Conservation (phyloP, 306 rosid genomes). For the Mucuna pruriens region DNA sequence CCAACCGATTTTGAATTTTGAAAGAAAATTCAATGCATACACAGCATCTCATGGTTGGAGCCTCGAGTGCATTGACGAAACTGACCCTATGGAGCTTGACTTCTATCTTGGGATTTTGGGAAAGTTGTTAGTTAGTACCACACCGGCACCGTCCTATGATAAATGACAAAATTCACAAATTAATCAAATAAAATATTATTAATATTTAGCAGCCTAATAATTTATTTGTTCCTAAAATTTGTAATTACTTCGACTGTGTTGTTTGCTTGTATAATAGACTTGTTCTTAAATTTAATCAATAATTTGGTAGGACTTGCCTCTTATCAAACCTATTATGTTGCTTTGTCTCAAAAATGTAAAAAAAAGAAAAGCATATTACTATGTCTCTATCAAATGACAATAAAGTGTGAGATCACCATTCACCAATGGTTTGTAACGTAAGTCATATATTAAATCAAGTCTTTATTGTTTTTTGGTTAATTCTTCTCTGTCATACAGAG, state of each 20-base stretch:
- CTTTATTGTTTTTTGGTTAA: not conserved
- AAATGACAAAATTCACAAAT: conserved; percentile 20
- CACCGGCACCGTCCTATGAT: not conserved
- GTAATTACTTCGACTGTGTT: not conserved
- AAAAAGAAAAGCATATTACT: not conserved
- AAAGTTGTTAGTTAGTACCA: not conserved
- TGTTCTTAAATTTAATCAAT: not conserved
- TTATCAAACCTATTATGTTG: not conserved
- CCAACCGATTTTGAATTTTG: conserved; percentile 33
- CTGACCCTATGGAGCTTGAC: conserved; percentile 18
- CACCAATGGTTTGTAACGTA: not conserved
- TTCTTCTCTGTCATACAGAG: not conserved
- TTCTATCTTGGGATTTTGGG: not conserved
- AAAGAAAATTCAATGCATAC: not conserved
- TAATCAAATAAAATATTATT: not conserved
- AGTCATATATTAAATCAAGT: not conserved
- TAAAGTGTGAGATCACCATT: not conserved
- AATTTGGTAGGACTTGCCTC: not conserved
- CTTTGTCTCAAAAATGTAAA: not conserved
- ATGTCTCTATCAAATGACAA: not conserved
- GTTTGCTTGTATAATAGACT: not conserved
- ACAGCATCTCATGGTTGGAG: not conserved
- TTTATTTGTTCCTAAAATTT: not conserved
- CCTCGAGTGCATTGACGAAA: conserved; percentile 29
- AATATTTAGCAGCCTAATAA: not conserved